These are phyloP conservation scores for Reticulascus tulasneorum DNA, from an alignment of 2,329 filamentous ascomycete genomes.

Conservation along the genomic window DNA sequence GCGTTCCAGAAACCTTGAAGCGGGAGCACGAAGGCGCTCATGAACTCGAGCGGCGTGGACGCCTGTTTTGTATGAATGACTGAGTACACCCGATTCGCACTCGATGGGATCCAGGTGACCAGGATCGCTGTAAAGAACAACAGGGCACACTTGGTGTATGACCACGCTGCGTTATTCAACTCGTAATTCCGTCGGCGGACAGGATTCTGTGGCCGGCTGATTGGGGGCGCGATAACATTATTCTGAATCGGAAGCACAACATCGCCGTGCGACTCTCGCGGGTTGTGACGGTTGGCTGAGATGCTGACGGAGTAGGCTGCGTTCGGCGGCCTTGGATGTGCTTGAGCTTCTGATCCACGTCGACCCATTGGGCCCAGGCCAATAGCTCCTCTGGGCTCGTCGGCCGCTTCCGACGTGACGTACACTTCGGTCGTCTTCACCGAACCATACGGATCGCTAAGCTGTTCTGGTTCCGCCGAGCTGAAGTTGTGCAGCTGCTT, in stretches of 20 bases:
- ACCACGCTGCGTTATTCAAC: conserved; percentile 61
- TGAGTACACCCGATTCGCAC: conserved; percentile 71
- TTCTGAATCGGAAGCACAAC: conserved; percentile 23
- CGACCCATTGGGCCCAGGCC: conserved; percentile 28
- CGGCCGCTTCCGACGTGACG: conserved; percentile 50
- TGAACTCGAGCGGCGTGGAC: conserved; percentile 60
- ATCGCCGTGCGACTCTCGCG: conserved; percentile 20
- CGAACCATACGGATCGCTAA: conserved; percentile 40
- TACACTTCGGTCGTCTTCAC: conserved; percentile 61
- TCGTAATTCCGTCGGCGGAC: conserved; percentile 40
- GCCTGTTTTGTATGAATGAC: conserved; percentile 52
- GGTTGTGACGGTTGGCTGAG: conserved; percentile 27
- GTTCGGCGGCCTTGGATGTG: conserved; percentile 3
- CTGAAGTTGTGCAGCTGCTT: conserved; percentile 55
- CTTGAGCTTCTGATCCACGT: conserved; percentile 14
- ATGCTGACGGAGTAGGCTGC: conserved; percentile 41
- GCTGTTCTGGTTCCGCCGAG: conserved; percentile 38
- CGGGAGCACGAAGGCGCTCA: conserved; percentile 71
- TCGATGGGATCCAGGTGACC: conserved; percentile 74
- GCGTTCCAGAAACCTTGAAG: conserved; percentile 85
- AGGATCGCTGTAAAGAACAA: conserved; percentile 69
- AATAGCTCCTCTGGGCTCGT: conserved; percentile 21
- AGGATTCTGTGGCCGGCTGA: conserved; percentile 21
- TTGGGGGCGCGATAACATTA: conserved; percentile 4
- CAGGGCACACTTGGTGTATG: conserved; percentile 66